Conservation (phyloP, 441 rosid species). For the Sinapis alba region DNA sequence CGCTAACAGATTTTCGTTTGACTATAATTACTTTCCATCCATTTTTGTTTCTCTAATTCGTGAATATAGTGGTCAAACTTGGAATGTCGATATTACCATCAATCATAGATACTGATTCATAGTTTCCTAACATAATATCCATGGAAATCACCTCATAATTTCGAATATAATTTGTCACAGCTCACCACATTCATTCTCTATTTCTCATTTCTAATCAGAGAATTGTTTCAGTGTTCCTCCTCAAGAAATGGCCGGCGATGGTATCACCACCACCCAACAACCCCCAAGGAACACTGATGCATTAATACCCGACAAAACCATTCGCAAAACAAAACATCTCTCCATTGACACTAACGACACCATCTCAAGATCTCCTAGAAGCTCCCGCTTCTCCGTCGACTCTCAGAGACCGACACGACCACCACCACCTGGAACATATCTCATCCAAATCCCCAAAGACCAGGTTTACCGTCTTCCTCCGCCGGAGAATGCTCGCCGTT, state of each 20-base stretch:
- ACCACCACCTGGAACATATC: constrained; percentile 66
- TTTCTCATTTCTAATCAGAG: background rate
- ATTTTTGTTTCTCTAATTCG: background rate
- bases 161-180: background rate
- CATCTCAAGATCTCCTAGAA: background rate
- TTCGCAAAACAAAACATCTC: background rate
- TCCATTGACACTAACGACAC: background rate
- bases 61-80: background rate
- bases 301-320: background rate
- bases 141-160: background rate
- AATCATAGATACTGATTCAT: background rate
- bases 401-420: constrained; percentile 32
- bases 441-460: constrained; percentile 67
- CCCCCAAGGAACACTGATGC: background rate
- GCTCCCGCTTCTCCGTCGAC: constrained; percentile 23
- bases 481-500: constrained; percentile 63
- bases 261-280: background rate
- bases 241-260: background rate
- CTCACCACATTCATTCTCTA: background rate
- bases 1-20: background rate
- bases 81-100: background rate
- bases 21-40: background rate
- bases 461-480: constrained; percentile 72
- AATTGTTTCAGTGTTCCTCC: too few relatives aligned
- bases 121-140: background rate